Percentiles rank a stretch among this genome's conserved stretches.
Evolutionary conservation across 2,329 filamentous ascomycete genomes (phyloP).

Genomic region (Reticulascus tulasneorum): DNA sequence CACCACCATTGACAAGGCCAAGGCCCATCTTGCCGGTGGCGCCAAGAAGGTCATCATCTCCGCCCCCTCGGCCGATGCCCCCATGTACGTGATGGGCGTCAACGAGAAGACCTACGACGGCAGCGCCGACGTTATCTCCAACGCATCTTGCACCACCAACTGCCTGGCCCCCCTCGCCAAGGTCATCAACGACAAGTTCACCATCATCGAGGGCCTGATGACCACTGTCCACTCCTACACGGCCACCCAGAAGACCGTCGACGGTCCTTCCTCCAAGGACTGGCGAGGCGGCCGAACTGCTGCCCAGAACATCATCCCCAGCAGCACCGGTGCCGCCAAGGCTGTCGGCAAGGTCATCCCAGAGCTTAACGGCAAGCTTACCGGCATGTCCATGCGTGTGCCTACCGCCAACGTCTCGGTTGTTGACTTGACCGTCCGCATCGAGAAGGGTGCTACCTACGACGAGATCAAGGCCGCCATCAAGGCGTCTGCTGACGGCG

Average conservation of each 20-base stretch:
- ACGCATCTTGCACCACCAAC: constrained; percentile 99
- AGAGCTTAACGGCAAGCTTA: constrained; percentile 97
- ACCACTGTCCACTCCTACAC: constrained; percentile 99
- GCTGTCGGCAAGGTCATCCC: constrained; percentile 99
- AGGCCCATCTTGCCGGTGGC: constrained; percentile 89
- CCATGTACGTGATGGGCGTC: constrained; percentile 99
- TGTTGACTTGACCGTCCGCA: constrained; percentile 91
- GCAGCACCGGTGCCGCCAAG: constrained; percentile 98
- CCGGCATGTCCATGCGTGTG: constrained; percentile 99
- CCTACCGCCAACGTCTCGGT: constrained; percentile 98
- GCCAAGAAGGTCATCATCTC: constrained; percentile 98
- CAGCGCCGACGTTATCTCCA: constrained; percentile 91
- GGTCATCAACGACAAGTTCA: constrained; percentile 98
- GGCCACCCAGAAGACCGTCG: constrained; percentile 98
- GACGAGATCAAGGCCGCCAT: constrained; percentile 90
- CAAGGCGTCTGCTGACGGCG: constrained; percentile 80
- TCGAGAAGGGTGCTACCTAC: constrained; percentile 85
- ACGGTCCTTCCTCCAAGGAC: constrained; percentile 96
- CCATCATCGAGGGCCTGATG: constrained; percentile 98
- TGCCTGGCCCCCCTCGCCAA: constrained; percentile 99
- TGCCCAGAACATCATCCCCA: constrained; percentile 99
- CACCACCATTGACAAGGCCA: constrained; percentile 96
- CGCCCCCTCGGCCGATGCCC: constrained; percentile 88
- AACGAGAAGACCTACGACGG: constrained; percentile 93
- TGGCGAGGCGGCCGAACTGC: constrained; percentile 98